phyloP scores from a whole-genome alignment of 768 basidiomycete species.

The Serendipita vermifera region DNA sequence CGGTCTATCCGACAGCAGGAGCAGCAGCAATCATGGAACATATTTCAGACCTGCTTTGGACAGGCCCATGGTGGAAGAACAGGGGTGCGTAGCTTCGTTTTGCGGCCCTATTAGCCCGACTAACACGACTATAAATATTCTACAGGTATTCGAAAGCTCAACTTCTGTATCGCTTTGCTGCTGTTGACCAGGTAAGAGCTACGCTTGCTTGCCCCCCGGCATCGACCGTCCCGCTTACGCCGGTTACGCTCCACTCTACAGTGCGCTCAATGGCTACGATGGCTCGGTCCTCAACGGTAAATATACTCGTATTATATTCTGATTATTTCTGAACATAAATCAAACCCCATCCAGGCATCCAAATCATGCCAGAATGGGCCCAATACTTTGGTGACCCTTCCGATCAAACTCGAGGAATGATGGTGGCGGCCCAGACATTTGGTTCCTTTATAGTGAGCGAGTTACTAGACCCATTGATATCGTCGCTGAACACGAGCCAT shows the following conservation, averaged over 20 bases:
- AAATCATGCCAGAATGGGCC: slow-evolving; percentile 54
- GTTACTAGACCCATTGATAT: not conserved
- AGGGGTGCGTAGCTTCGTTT: slow-evolving; percentile 29
- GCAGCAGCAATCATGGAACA: no score
- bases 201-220: no score
- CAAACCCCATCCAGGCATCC: slow-evolving; percentile 36
- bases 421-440: slow-evolving; percentile 46
- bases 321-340: slow-evolving; percentile 13
- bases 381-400: slow-evolving; percentile 40
- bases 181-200: not conserved
- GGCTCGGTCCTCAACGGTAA: slow-evolving; percentile 47
- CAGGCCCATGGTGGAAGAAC: slow-evolving; percentile 52
- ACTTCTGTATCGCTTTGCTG: slow-evolving; percentile 44
- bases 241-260: slow-evolving; percentile 55
- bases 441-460: slow-evolving; percentile 40
- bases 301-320: not conserved
- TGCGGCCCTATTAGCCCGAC: not conserved
- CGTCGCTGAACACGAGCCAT: slow-evolving; percentile 27
- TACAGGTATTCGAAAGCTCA: slow-evolving; percentile 44
- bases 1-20: no score
- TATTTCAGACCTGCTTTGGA: slow-evolving; percentile 45
- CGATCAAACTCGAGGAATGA: slow-evolving; percentile 36
- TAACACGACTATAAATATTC: not conserved
- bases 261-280: slow-evolving; percentile 53
- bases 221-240: no score